Conservation (phyloP, 2,329 filamentous ascomycete species). For the Arachnopeziza araneosa region DNA sequence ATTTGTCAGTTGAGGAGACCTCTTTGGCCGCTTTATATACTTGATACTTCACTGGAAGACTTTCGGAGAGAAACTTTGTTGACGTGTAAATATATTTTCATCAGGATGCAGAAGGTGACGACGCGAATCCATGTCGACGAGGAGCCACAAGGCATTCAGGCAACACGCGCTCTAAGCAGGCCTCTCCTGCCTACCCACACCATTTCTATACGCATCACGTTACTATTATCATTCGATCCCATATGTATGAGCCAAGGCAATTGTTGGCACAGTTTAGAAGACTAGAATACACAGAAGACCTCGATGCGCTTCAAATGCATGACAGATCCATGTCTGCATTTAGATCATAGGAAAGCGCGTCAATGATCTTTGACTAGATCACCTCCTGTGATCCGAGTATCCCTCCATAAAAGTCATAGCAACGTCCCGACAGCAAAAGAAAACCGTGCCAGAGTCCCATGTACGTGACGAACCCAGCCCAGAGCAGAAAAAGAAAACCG, state of each 20-base stretch:
- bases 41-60: too few relatives aligned
- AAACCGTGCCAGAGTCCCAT: conserved; percentile 21
- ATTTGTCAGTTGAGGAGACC: too few relatives aligned
- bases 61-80: too few relatives aligned
- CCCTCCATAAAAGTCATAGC: conserved; percentile 27
- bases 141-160: conserved; percentile 13
- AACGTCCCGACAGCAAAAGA: conserved; percentile 20
- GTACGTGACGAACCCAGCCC: conserved; percentile 25
- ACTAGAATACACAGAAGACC: conserved; percentile 30
- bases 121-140: not conserved
- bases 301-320: conserved; percentile 22
- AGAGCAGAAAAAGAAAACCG: conserved; percentile 24
- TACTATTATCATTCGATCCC: not conserved
- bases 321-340: conserved; percentile 23
- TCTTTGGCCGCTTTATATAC: too few relatives aligned
- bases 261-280: conserved; percentile 21
- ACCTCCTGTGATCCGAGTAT: conserved; percentile 18
- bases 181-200: not conserved
- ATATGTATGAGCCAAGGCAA: not conserved
- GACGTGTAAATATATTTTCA: too few relatives aligned
- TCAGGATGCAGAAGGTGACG: too few relatives aligned
- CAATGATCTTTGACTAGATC: conserved; percentile 22
- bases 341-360: conserved; percentile 20
- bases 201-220: not conserved
- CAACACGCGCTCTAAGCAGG: not conserved